These are phyloP conservation scores for Cryptosporidium andersoni DNA, from an alignment of 169 alveolate species.

Conservation along the genomic window DNA sequence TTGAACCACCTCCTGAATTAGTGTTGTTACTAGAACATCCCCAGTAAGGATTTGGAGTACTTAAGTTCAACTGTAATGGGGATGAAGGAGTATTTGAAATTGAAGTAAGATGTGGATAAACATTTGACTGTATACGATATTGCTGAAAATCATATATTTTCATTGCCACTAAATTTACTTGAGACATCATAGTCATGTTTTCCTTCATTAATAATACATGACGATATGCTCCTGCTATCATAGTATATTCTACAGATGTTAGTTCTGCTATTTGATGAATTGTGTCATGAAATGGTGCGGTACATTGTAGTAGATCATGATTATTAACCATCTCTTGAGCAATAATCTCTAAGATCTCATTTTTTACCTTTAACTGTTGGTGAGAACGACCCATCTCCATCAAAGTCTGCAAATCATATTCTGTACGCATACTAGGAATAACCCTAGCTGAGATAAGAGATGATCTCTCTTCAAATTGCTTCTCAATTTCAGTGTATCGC, in stretches of 20 bases:
- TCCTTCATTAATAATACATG: constrained; percentile 48
- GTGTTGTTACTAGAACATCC: background rate
- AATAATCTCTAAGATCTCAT: constrained; percentile 44
- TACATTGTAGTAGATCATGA: constrained; percentile 37
- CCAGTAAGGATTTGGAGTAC: constrained; percentile 46
- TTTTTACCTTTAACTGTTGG: constrained; percentile 41
- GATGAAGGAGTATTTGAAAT: constrained; percentile 58
- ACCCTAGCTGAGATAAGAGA: constrained; percentile 50
- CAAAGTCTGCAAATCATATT: constrained; percentile 13
- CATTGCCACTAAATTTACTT: constrained; percentile 30
- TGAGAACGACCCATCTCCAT: constrained; percentile 67
- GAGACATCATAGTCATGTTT: constrained; percentile 21
- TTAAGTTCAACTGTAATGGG: constrained; percentile 31
- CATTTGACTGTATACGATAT: constrained; percentile 1
- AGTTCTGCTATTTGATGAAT: constrained; percentile 52
- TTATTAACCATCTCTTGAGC: constrained; percentile 62
- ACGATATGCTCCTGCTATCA: constrained; percentile 50
- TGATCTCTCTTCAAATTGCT: constrained; percentile 47
- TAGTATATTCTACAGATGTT: constrained; percentile 46
- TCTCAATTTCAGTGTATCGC: constrained; percentile 33
- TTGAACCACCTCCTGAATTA: background rate
- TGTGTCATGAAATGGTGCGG: constrained; percentile 50
- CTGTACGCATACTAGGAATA: constrained; percentile 42
- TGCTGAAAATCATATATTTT: constrained; percentile 26
- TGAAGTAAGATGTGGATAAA: constrained; percentile 14